Conservation (phyloP, 2,329 filamentous ascomycete genomes). For the Escovopsis sp. region DNA sequence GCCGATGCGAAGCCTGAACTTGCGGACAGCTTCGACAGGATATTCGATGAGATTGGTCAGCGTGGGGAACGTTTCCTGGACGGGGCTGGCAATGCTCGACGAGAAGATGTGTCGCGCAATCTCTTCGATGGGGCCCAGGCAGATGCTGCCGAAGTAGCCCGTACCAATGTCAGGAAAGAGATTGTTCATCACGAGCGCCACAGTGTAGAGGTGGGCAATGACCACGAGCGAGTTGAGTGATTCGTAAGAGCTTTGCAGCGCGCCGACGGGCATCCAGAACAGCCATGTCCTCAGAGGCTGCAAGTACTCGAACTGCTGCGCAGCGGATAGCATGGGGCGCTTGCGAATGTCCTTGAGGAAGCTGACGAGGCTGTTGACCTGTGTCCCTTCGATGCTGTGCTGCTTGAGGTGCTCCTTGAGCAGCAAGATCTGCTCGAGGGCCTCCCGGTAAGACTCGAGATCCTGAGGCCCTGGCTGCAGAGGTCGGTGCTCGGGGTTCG, state of each 20-base stretch:
- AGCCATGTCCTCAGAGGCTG: slow-evolving; percentile 84
- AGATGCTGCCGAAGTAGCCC: slow-evolving; percentile 72
- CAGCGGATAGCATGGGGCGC: slow-evolving; percentile 53
- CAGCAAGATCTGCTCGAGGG: slow-evolving; percentile 51
- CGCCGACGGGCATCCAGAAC: slow-evolving; percentile 84
- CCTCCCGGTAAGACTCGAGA: slow-evolving; percentile 50
- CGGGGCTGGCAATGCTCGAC: slow-evolving; percentile 45
- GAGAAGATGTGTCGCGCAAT: slow-evolving; percentile 64
- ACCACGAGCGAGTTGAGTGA: slow-evolving; percentile 69
- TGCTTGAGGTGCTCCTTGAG: slow-evolving; percentile 55
- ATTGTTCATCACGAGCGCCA: slow-evolving; percentile 75
- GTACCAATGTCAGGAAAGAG: slow-evolving; percentile 85
- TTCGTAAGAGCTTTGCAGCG: slow-evolving; percentile 61
- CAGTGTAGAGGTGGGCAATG: slow-evolving; percentile 82
- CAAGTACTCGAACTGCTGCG: slow-evolving; percentile 79
- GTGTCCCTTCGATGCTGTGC: slow-evolving; percentile 52
- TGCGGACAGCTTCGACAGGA: slow-evolving; percentile 52
- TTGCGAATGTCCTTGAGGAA: slow-evolving; percentile 61
- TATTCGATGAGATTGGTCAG: slow-evolving; percentile 57
- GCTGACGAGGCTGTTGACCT: slow-evolving; percentile 53
- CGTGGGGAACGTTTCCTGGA: slow-evolving; percentile 43
- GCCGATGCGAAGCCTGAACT: slow-evolving; percentile 56
- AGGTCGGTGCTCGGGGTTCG: slow-evolving; percentile 44
- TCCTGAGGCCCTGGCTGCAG: slow-evolving; percentile 55
- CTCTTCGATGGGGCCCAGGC: slow-evolving; percentile 69